phyloP scores from a whole-genome alignment of 192 early-diverging fungal species.

The Podila clonocystis region DNA sequence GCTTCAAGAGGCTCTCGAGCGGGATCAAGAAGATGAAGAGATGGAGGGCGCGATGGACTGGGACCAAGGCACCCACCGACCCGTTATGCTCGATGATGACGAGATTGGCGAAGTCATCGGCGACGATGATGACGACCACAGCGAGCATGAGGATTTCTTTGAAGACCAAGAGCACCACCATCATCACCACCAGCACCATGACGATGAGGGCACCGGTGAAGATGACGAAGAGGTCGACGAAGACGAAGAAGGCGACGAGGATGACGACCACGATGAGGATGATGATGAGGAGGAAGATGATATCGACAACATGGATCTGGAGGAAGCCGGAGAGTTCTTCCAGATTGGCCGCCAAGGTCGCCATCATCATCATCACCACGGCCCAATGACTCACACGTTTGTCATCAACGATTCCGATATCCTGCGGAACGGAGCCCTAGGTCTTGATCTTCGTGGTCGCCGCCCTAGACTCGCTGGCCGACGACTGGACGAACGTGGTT shows the following conservation, averaged over 20 bases:
- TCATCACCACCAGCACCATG: slow-evolving; percentile 50
- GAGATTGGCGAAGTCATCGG: slow-evolving; percentile 54
- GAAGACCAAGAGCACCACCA: slow-evolving; percentile 58
- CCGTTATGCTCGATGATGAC: slow-evolving; percentile 54
- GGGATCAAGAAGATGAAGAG: slow-evolving; percentile 62
- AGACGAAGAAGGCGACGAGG: slow-evolving; percentile 64
- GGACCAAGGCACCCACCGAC: slow-evolving; percentile 56
- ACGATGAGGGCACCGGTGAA: slow-evolving; percentile 57
- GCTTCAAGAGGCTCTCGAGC: slow-evolving; percentile 26
- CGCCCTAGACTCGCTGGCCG: slow-evolving; percentile 48
- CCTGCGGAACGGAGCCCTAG: slow-evolving; percentile 32
- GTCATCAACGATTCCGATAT: slow-evolving; percentile 48
- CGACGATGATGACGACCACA: slow-evolving; percentile 65
- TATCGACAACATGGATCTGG: slow-evolving; percentile 56
- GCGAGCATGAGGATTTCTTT: slow-evolving; percentile 59
- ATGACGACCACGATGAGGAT: slow-evolving; percentile 54
- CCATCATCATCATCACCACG: slow-evolving; percentile 29
- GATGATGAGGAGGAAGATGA: slow-evolving; percentile 62
- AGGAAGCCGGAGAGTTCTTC: slow-evolving; percentile 50
- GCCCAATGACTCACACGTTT: slow-evolving; percentile 46
- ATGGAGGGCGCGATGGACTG: slow-evolving; percentile 58
- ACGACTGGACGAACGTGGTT: slow-evolving; percentile 48
- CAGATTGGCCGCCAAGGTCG: slow-evolving; percentile 37
- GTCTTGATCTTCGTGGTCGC: slow-evolving; percentile 55
- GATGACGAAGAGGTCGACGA: slow-evolving; percentile 66